These are phyloP conservation scores for Alternaria gansuensis DNA, from an alignment of 2,329 filamentous ascomycete species.

Conservation along the genomic window DNA sequence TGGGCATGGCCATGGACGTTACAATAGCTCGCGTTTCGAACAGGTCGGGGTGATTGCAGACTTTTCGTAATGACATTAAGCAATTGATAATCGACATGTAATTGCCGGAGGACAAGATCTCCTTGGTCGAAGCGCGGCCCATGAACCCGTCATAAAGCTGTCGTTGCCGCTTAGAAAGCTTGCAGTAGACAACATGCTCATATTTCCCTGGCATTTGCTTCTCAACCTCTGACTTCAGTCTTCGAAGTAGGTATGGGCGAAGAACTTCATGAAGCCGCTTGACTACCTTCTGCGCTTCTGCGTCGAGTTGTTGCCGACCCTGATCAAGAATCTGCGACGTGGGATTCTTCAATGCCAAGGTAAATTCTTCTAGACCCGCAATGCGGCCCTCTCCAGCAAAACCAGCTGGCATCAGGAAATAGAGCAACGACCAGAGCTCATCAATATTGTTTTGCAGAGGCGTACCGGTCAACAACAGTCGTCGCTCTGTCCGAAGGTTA, in stretches of 20 bases:
- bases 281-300: conserved; percentile 90
- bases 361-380: conserved; percentile 93
- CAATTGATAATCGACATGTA: conserved; percentile 99
- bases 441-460: conserved; percentile 97
- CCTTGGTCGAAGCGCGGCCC: conserved; percentile 85
- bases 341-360: conserved; percentile 93
- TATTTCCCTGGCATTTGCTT: conserved; percentile 99
- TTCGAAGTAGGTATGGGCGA: conserved; percentile 86
- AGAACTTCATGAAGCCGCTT: conserved; percentile 93
- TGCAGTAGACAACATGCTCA: conserved; percentile 95
- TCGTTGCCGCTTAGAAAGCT: conserved; percentile 91
- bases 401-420: conserved; percentile 93
- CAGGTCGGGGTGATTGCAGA: conserved; percentile 97
- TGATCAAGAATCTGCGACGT: conserved; percentile 97
- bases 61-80: conserved; percentile 94
- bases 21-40: conserved; percentile 97
- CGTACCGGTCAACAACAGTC: conserved; percentile 89
- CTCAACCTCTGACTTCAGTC: conserved; percentile 95
- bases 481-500: conserved; percentile 88
- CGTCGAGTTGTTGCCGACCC: conserved; percentile 90
- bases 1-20: conserved; percentile 92
- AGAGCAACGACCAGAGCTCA: conserved; percentile 94
- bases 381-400: conserved; percentile 87
- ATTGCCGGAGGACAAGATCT: conserved; percentile 89
- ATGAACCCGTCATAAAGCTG: conserved; percentile 98